Percentiles rank a stretch among this genome's conserved stretches.
These are phyloP conservation scores for Fraxinus greggii DNA, from an alignment of 305 asterid species.

Conservation along the genomic window DNA sequence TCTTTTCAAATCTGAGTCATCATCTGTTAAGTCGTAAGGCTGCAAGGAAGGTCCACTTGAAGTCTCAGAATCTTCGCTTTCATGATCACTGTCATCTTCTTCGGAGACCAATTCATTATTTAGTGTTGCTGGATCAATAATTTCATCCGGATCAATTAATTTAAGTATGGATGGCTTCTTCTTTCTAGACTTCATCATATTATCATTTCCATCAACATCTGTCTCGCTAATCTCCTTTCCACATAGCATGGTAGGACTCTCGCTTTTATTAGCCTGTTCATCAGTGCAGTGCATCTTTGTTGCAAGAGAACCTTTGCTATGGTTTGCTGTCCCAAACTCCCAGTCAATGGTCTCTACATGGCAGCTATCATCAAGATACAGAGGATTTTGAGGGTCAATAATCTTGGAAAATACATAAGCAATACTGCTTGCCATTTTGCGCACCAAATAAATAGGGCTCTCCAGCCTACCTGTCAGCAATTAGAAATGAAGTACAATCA, in stretches of 20 bases:
- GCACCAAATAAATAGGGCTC: constrained; percentile 74
- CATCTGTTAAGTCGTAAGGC: constrained; percentile 89
- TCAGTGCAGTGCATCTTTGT: constrained; percentile 24
- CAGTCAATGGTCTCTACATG: constrained; percentile 72
- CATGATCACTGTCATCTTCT: constrained; percentile 59
- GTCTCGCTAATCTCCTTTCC: constrained; percentile 36
- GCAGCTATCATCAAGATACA: constrained; percentile 82
- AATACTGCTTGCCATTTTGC: constrained; percentile 91
- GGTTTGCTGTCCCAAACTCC: constrained; percentile 65
- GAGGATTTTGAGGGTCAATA: constrained; percentile 85
- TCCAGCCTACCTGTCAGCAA: constrained; percentile 83
- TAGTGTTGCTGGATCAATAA: constrained; percentile 74
- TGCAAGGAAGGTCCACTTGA: constrained; percentile 62
- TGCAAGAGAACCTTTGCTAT: constrained; percentile 30
- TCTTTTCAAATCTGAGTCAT: constrained; percentile 71
- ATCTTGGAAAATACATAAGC: constrained; percentile 84
- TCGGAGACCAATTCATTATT: constrained; percentile 38
- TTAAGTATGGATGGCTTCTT: constrained; percentile 38
- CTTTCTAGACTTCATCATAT: constrained; percentile 32
- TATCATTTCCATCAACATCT: constrained; percentile 31
- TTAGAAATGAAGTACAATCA: constrained; percentile 17
- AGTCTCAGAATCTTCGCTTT: constrained; percentile 66
- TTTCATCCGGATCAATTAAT: constrained; percentile 82
- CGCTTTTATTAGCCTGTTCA: constrained; percentile 37
- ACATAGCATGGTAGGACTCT: constrained; percentile 22